Percentiles rank a stretch among this genome's conserved stretches.
These are phyloP conservation scores for Waltergamsia citrina DNA, from an alignment of 2,329 filamentous ascomycete genomes.

Conservation along the genomic window DNA sequence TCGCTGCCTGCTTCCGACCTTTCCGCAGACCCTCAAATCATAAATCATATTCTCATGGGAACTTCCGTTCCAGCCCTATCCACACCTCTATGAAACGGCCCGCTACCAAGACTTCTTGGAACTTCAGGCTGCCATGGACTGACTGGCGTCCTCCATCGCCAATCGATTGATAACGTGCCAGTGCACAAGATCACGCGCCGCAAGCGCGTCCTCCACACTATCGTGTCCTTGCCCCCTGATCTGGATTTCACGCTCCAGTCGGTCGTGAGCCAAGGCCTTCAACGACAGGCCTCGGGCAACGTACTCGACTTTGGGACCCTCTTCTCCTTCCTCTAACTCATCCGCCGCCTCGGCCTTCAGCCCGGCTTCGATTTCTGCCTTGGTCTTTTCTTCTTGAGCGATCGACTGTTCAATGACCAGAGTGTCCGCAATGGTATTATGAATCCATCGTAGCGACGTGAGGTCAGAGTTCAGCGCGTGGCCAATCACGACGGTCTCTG, in stretches of 20 bases:
- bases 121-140: too few species aligned
- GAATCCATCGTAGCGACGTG: slow-evolving; percentile 35
- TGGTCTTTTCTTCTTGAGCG: slow-evolving; percentile 6
- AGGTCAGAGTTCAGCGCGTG: slow-evolving; percentile 35
- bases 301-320: slow-evolving; percentile 7
- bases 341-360: neutral
- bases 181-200: slow-evolving; percentile 28
- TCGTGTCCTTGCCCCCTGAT: slow-evolving; percentile 24
- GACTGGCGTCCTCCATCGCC: too few species aligned
- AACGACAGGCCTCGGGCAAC: slow-evolving; percentile 13
- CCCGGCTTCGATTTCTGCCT: slow-evolving; percentile 3
- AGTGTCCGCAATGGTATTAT: slow-evolving; percentile 34
- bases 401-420: slow-evolving; percentile 17
- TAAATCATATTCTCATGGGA: too few species aligned
- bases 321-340: too few species aligned
- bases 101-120: too few species aligned
- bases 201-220: slow-evolving; percentile 34
- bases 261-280: slow-evolving; percentile 24
- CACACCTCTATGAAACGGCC: too few species aligned
- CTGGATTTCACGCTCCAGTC: slow-evolving; percentile 30
- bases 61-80: too few species aligned
- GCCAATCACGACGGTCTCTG: too few species aligned
- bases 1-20: too few species aligned
- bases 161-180: slow-evolving; percentile 18
- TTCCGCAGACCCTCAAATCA: too few species aligned